Percentiles rank a stretch among this genome's conserved stretches.
Conservation (phyloP, 225 moss, liverwort and hornwort species). For the Thuidium tamariscinum region DNA sequence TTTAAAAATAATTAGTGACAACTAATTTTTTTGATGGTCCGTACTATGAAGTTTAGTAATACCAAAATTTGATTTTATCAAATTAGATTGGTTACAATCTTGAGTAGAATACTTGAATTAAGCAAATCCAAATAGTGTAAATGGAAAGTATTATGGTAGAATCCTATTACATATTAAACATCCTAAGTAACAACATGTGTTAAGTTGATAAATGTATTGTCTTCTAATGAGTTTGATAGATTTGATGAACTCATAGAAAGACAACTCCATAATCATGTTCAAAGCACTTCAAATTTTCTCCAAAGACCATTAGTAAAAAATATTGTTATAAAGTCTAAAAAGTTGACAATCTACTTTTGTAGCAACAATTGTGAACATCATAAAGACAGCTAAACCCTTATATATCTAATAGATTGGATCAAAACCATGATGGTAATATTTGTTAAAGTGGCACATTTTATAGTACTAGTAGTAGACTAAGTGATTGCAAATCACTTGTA, state of each 20-base stretch:
- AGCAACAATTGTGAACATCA: too few relatives aligned
- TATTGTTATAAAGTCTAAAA: fast-evolving
- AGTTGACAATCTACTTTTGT: too few relatives aligned
- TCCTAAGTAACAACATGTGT: background rate
- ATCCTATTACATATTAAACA: background rate
- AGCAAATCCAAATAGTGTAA: background rate
- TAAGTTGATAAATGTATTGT: background rate
- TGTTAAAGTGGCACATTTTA: too few relatives aligned
- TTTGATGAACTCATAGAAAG: background rate
- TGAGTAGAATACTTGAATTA: background rate
- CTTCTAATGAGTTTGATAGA: background rate
- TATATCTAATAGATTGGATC: too few relatives aligned
- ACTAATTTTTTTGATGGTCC: too few relatives aligned
- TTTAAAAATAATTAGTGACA: too few relatives aligned
- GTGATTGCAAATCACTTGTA: too few relatives aligned
- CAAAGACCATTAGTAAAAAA: background rate
- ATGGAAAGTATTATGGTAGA: background rate
- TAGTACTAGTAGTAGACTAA: too few relatives aligned
- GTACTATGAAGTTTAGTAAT: background rate
- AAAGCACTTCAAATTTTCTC: background rate
- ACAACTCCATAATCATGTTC: background rate
- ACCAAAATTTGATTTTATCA: too few relatives aligned
- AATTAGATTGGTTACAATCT: background rate
- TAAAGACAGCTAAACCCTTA: too few relatives aligned
- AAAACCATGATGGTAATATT: too few relatives aligned